A percentile compares a stretch with the other conserved stretches of the same genome.
Evolutionary conservation across 2,329 filamentous ascomycete species (phyloP).

Genomic region (Neobulgaria alba): DNA sequence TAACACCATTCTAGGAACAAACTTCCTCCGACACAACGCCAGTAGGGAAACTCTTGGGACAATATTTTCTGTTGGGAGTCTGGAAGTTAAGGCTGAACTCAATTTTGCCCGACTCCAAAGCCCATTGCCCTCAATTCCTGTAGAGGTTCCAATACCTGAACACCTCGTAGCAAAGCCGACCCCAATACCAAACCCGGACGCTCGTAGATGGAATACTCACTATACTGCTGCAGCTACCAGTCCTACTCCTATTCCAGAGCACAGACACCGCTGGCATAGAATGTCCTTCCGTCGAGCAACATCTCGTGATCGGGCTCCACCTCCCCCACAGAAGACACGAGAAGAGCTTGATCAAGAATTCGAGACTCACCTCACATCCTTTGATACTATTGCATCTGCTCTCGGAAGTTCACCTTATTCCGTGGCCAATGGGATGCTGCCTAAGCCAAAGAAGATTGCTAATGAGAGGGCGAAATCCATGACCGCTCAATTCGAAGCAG

Average conservation of each 20-base stretch:
- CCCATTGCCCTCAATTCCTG: conserved; percentile 18
- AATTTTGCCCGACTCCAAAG: conserved; percentile 17
- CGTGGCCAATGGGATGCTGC: conserved; percentile 4
- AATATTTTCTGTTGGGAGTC: conserved; percentile 23
- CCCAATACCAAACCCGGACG: conserved; percentile 7
- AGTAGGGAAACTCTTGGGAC: conserved; percentile 25
- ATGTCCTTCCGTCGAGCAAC: conserved; percentile 1
- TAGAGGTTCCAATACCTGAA: conserved; percentile 11
- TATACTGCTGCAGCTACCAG: conserved; percentile 6
- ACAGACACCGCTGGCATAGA: not conserved
- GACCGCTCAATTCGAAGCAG: conserved; percentile 19
- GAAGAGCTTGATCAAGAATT: conserved; percentile 14
- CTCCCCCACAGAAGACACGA: conserved; percentile 4
- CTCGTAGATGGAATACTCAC: conserved; percentile 13
- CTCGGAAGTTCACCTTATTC: conserved; percentile 23
- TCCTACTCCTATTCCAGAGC: not conserved
- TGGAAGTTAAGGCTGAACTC: conserved; percentile 20
- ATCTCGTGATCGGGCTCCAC: not conserved
- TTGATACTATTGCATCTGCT: conserved; percentile 14
- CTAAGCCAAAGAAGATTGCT: conserved; percentile 1
- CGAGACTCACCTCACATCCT: conserved; percentile 20
- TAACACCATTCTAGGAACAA: conserved; percentile 13
- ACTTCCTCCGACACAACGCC: conserved; percentile 9
- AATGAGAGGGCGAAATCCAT: conserved; percentile 16
- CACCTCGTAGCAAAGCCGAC: conserved; percentile 3